Evolutionary conservation across 495 filamentous ascomycete genomes (phyloP).

Genomic region (Amorphotheca resinae): DNA sequence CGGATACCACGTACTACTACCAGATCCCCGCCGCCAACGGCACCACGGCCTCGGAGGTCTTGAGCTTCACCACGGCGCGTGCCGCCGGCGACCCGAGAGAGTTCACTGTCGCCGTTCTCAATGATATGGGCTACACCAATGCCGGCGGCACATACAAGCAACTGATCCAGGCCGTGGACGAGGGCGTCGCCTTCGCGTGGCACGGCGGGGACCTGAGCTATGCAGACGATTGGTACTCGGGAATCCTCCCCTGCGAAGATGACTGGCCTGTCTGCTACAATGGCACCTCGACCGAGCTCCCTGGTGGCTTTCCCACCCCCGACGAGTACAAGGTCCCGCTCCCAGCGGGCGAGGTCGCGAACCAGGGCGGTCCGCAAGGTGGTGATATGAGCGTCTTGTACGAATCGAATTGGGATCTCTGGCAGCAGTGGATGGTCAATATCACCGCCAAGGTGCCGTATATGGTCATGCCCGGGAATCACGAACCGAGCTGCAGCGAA

Average conservation of each 20-base stretch:
- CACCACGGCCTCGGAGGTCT: slow-evolving; percentile 27
- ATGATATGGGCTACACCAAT: slow-evolving; percentile 37
- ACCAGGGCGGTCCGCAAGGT: slow-evolving; percentile 35
- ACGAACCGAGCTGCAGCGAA: slow-evolving; percentile 29
- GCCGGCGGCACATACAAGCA: slow-evolving; percentile 34
- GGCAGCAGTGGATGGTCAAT: slow-evolving; percentile 31
- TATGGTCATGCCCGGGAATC: slow-evolving; percentile 27
- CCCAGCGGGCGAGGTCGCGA: slow-evolving; percentile 32
- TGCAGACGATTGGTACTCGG: slow-evolving; percentile 38
- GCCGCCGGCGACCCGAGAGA: slow-evolving; percentile 28
- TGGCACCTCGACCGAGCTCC: slow-evolving; percentile 30
- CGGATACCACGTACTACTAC: slow-evolving; percentile 36
- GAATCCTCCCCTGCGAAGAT: slow-evolving; percentile 34
- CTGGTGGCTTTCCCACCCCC: slow-evolving; percentile 22
- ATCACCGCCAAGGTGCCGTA: slow-evolving; percentile 23
- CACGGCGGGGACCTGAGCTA: slow-evolving; percentile 39
- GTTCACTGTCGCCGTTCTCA: slow-evolving; percentile 35
- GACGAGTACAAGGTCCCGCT: slow-evolving; percentile 31
- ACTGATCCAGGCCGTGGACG: slow-evolving; percentile 25
- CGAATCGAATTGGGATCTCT: slow-evolving; percentile 41
- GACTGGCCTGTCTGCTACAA: slow-evolving; percentile 44
- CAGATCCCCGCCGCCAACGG: slow-evolving; percentile 31
- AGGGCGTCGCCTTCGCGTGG: slow-evolving; percentile 36
- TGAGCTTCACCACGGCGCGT: slow-evolving; percentile 23
- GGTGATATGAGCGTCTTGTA: slow-evolving; percentile 41